phyloP scores from a whole-genome alignment of 2,329 filamentous ascomycete species.

The Aaosphaeria pasadenensis region DNA sequence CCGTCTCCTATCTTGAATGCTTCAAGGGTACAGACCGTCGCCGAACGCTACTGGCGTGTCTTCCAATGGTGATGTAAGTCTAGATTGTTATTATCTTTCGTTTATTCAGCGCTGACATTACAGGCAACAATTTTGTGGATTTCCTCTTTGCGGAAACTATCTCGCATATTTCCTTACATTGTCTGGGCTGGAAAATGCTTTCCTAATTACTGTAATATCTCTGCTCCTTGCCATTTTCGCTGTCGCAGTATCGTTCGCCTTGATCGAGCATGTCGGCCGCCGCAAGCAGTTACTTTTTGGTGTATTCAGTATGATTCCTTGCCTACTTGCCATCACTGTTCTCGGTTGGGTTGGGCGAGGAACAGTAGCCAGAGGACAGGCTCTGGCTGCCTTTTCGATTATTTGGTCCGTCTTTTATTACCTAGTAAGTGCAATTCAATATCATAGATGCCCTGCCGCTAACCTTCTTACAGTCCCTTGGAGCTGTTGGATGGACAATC shows the following conservation, averaged over 20 bases:
- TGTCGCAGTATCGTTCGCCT: neutral
- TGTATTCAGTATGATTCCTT: neutral
- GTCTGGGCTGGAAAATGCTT: neutral
- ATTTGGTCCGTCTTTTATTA: neutral
- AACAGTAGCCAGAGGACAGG: neutral
- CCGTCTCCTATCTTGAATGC: neutral
- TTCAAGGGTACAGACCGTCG: neutral
- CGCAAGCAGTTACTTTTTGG: neutral
- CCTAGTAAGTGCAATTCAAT: neutral
- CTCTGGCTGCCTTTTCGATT: neutral
- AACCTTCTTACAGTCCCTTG: neutral
- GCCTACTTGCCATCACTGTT: neutral
- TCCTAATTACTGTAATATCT: neutral
- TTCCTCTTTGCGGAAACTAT: neutral
- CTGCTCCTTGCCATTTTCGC: neutral
- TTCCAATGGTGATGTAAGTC: neutral
- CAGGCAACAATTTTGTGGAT: neutral
- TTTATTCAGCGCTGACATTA: no score
- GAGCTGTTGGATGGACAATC: neutral
- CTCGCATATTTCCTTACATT: neutral
- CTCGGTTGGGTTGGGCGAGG: neutral
- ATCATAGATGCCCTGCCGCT: no score
- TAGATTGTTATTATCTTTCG: no score
- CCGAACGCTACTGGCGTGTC: neutral
- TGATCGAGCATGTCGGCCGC: neutral